Conservation (phyloP, 768 basidiomycete genomes). For the Rubroboletus pulcherrimus region DNA sequence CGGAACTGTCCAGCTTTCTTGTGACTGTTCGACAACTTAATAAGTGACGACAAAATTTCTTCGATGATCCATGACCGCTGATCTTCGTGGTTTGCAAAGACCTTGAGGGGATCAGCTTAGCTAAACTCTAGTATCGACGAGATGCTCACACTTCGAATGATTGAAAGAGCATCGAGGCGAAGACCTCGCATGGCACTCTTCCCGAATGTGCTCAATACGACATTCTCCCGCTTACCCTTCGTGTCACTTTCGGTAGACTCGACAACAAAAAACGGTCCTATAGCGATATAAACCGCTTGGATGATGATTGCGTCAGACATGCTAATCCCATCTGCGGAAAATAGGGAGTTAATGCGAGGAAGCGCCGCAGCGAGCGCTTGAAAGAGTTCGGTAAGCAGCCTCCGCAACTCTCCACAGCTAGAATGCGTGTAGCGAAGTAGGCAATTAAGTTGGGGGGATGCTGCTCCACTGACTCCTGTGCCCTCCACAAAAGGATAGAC, state of each 20-base stretch:
- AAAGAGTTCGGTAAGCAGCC: slow-evolving; percentile 63
- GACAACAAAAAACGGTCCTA: slow-evolving; percentile 92
- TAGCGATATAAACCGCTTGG: slow-evolving; percentile 86
- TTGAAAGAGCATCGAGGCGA: slow-evolving; percentile 73
- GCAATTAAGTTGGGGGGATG: slow-evolving; percentile 49
- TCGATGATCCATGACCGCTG: slow-evolving; percentile 98
- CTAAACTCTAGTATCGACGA: not conserved
- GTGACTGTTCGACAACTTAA: slow-evolving; percentile 85
- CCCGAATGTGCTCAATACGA: slow-evolving; percentile 64
- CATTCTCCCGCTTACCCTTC: slow-evolving; percentile 52
- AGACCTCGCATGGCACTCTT: slow-evolving; percentile 79
- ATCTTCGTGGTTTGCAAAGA: slow-evolving; percentile 86
- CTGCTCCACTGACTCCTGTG: slow-evolving; percentile 38
- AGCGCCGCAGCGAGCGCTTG: slow-evolving; percentile 69
- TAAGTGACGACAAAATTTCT: slow-evolving; percentile 87
- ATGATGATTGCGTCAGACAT: slow-evolving; percentile 92
- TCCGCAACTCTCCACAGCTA: slow-evolving; percentile 35
- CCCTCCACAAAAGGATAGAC: slow-evolving; percentile 88
- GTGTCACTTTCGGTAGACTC: slow-evolving; percentile 57
- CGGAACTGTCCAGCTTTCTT: slow-evolving; percentile 87
- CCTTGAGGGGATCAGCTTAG: slow-evolving; percentile 42
- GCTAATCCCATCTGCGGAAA: slow-evolving; percentile 62
- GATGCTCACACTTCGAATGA: slow-evolving; percentile 76
- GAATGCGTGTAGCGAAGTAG: slow-evolving; percentile 44
- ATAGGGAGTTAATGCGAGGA: slow-evolving; percentile 69